Base-by-base conservation (phyloP, 129 eudicot species). In the Lonicera japonica region DNA sequence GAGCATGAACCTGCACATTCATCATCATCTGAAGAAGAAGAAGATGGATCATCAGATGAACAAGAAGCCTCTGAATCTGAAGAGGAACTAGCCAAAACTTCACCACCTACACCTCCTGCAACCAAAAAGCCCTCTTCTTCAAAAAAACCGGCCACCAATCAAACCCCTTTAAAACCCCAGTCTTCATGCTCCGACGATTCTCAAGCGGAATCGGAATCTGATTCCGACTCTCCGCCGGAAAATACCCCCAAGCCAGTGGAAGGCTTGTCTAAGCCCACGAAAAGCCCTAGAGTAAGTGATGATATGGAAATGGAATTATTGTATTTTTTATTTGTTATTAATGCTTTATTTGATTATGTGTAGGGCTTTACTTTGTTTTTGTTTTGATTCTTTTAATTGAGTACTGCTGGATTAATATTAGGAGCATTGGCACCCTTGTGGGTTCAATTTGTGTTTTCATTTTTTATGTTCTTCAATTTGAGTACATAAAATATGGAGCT, bases 271-370 rank as follows among this genome's bases (percentile, higher is more conserved):
- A 5, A 54, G 14, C n/a, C 29, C 54, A 46, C 72, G 19, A 77
- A 66, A 23, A 82, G 71, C 53, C 70, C 82, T 21, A 76, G 76
- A 73, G n/a, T n/a, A n/a, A n/a, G n/a, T n/a, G n/a, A n/a, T n/a
- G n/a, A n/a, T n/a, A n/a, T n/a, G n/a, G n/a, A n/a, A n/a, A n/a
- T n/a, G n/a, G n/a, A n/a, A n/a, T n/a, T n/a, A n/a, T n/a, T n/a
- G n/a, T n/a, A n/a, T n/a, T n/a, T n/a, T n/a, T n/a, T n/a, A n/a
- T n/a, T n/a, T n/a, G n/a, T n/a, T n/a, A n/a, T n/a, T n/a, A n/a
- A n/a, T n/a, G n/a, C n/a, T n/a, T n/a, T n/a, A n/a, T n/a, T n/a
- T n/a, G n/a, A n/a, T n/a, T n/a, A n/a, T n/a, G n/a, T n/a, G n/a
- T n/a, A n/a, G n/a, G n/a, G n/a, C n/a, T n/a, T n/a, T n/a, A n/a